A percentile compares a stretch with the other conserved stretches of the same genome.
Evolutionary conservation across 768 basidiomycete species (phyloP).

Genomic region (Amylocystis lapponica): DNA sequence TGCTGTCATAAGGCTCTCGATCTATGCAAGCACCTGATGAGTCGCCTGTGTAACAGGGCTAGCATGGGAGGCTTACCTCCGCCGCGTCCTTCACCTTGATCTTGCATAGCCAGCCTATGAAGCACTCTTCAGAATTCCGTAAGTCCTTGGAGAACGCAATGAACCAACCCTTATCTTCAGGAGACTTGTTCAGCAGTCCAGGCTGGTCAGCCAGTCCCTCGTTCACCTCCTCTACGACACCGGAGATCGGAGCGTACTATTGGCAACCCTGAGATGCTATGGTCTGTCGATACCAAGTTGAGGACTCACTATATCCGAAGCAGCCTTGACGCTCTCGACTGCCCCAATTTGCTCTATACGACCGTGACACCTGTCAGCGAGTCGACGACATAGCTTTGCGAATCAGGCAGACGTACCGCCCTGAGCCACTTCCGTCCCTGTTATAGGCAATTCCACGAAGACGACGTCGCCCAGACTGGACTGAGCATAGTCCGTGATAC

Average conservation of each 20-base stretch:
- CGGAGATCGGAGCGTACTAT: slow-evolving; percentile 91
- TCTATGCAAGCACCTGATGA: slow-evolving; percentile 31
- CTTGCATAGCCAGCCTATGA: slow-evolving; percentile 96
- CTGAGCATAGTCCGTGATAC: slow-evolving; percentile 92
- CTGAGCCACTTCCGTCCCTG: slow-evolving; percentile 56
- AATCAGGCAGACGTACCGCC: slow-evolving; percentile 56
- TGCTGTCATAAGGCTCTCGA: slow-evolving; percentile 64
- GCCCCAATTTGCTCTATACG: slow-evolving; percentile 75
- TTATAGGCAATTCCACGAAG: slow-evolving; percentile 82
- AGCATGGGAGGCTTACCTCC: slow-evolving; percentile 51
- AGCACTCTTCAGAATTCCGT: no score
- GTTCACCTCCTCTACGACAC: slow-evolving; percentile 78
- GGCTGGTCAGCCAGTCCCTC: slow-evolving; percentile 59
- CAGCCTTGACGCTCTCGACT: slow-evolving; percentile 95
- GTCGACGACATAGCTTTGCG: neutral
- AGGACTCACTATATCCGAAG: slow-evolving; percentile 75
- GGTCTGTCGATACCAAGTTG: neutral
- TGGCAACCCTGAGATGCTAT: slow-evolving; percentile 2
- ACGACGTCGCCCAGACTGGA: slow-evolving; percentile 92
- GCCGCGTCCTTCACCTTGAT: slow-evolving; percentile 71
- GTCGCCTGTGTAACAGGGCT: neutral
- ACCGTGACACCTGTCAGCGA: neutral
- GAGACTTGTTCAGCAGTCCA: slow-evolving; percentile 81
- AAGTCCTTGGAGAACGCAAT: neutral
- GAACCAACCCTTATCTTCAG: slow-evolving; percentile 74